Percentiles rank a stretch among this genome's conserved stretches.
These are phyloP conservation scores for barrel medic (Medicago truncatula) DNA, from an alignment of 306 rosid genomes.

Conservation along the genomic window DNA sequence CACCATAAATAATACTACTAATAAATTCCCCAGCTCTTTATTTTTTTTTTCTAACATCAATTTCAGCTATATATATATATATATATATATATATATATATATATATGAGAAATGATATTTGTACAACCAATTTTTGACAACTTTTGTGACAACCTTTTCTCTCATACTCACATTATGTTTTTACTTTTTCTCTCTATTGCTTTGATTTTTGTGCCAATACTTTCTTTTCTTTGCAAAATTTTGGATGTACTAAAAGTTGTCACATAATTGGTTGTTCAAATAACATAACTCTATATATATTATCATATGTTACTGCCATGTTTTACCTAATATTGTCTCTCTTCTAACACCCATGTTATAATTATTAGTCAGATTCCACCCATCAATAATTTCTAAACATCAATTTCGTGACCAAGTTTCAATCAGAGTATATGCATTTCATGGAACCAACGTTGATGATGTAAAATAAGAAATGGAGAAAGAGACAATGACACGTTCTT, in stretches of 20 bases:
- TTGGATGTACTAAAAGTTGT: too few species aligned
- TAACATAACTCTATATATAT: too few species aligned
- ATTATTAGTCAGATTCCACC: slow-evolving; percentile 15
- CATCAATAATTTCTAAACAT: neutral
- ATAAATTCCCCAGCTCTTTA: neutral
- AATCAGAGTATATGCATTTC: neutral
- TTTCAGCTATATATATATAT: too few species aligned
- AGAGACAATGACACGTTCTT: slow-evolving; percentile 43
- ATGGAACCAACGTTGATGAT: slow-evolving; percentile 21
- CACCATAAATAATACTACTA: neutral
- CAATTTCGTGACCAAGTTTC: slow-evolving; percentile 31
- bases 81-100: too few species aligned
- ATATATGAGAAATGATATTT: too few species aligned
- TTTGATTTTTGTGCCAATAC: too few species aligned
- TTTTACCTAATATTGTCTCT: neutral
- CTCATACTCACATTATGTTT: too few species aligned
- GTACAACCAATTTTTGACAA: too few species aligned
- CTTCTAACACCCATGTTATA: neutral
- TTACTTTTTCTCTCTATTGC: too few species aligned
- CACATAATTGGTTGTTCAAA: too few species aligned
- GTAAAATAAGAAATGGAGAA: neutral
- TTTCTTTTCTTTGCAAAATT: too few species aligned
- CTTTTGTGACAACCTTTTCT: too few species aligned
- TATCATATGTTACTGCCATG: neutral
- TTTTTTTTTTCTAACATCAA: neutral